Evolutionary conservation across 2,329 filamentous ascomycete genomes (phyloP).

Genomic region (Cadophora luteo-olivacea): DNA sequence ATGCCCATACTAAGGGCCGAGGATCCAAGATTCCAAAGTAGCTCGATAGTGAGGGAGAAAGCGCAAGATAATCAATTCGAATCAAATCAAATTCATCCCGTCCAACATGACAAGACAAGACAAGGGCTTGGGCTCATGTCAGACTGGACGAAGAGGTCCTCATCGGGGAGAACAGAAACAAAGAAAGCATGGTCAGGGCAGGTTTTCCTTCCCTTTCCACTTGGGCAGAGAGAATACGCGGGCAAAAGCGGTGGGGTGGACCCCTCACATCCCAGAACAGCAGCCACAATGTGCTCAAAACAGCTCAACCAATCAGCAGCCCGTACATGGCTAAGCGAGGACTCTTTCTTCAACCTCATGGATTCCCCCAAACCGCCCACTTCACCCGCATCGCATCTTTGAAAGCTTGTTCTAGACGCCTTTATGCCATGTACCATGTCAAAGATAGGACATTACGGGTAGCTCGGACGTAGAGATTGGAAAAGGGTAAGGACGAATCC

Average conservation of each 20-base stretch:
- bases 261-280: background rate
- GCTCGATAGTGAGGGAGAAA: conserved; percentile 13
- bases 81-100: background rate
- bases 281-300: conserved; percentile 25
- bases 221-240: background rate
- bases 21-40: background rate
- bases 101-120: background rate
- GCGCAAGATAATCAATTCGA: conserved; percentile 14
- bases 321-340: background rate
- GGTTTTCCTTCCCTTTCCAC: background rate
- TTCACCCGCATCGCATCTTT: background rate
- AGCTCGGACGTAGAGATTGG: background rate
- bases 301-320: conserved; percentile 18
- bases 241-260: background rate
- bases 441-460: background rate
- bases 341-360: background rate
- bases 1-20: background rate
- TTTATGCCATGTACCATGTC: background rate
- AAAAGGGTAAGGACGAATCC: background rate
- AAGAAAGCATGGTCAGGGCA: background rate
- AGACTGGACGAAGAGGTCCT: conserved; percentile 1
- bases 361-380: background rate
- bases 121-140: background rate
- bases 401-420: conserved; percentile 11
- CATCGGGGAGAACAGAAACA: background rate